Conservation (phyloP, 352 stramenopile genomes). For the Vaucheria bursata region DNA sequence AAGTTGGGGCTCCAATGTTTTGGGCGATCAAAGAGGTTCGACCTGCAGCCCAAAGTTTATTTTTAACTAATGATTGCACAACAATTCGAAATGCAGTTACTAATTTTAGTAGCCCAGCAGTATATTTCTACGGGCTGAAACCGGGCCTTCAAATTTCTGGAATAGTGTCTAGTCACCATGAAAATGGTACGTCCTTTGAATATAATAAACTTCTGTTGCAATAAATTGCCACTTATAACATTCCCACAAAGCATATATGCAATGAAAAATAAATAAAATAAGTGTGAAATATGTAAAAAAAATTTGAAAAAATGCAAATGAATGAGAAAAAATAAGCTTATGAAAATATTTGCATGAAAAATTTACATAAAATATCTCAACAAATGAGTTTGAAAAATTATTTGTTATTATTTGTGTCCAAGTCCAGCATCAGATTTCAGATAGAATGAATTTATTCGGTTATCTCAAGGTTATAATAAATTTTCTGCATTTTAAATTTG, state of each 20-base stretch:
- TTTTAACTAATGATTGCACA: conserved; percentile 22
- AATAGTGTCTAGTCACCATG: conserved; percentile 20
- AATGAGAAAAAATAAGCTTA: too few relatives aligned
- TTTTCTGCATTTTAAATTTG: too few relatives aligned
- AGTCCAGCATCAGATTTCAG: too few relatives aligned
- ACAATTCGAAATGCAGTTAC: conserved; percentile 10
- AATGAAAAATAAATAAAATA: too few relatives aligned
- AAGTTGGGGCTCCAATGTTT: neutral
- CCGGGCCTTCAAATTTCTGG: conserved; percentile 47
- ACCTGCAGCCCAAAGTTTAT: conserved; percentile 18
- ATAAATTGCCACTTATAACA: neutral
- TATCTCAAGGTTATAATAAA: too few relatives aligned
- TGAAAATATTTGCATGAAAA: too few relatives aligned
- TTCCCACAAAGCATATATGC: neutral
- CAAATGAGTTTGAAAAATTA: too few relatives aligned
- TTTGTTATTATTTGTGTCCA: too few relatives aligned
- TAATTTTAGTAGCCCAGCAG: neutral
- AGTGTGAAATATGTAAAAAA: too few relatives aligned
- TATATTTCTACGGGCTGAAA: conserved; percentile 33
- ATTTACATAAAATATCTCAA: too few relatives aligned
- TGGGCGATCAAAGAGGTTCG: conserved; percentile 12
- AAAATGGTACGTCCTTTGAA: conserved; percentile 18
- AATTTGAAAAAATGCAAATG: too few relatives aligned
- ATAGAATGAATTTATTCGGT: too few relatives aligned
- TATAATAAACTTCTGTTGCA: neutral